These are phyloP conservation scores for Gossypium bickii DNA, from an alignment of 345 rosid genomes.

Conservation along the genomic window DNA sequence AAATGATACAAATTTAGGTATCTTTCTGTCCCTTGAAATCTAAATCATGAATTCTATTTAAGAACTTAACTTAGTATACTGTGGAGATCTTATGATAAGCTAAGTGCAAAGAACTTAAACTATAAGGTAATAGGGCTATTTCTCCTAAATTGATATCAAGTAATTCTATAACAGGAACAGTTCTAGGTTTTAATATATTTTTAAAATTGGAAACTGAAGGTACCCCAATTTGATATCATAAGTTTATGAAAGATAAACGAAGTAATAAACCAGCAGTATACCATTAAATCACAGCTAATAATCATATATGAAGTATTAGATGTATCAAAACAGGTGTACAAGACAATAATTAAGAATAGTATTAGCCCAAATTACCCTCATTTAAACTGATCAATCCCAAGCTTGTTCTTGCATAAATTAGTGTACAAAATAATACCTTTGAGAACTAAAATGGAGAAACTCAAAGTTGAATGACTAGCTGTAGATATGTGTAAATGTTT, in stretches of 20 bases:
- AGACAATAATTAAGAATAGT: neutral
- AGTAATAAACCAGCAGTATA: neutral
- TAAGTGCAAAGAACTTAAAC: neutral
- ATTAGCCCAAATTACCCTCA: neutral
- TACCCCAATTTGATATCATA: neutral
- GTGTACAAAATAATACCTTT: neutral
- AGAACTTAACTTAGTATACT: neutral
- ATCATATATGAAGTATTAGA: neutral
- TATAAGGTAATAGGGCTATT: neutral
- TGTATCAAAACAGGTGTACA: neutral
- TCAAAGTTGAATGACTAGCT: neutral
- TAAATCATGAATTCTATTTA: neutral
- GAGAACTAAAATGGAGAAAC: neutral
- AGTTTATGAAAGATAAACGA: neutral
- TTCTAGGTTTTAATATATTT: neutral
- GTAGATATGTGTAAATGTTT: neutral
- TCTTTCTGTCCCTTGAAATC: slow-evolving; percentile 1
- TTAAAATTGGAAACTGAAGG: neutral
- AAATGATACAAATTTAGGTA: neutral
- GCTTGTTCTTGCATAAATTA: neutral
- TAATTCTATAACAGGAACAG: neutral
- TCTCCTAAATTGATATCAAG: neutral
- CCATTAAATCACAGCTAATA: neutral
- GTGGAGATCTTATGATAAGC: neutral
- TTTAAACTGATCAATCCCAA: neutral